A percentile compares a stretch with the other conserved stretches of the same genome.
These are phyloP conservation scores for Xerocomus minutiporus DNA, from an alignment of 1,284 basidiomycete species.

Conservation along the genomic window DNA sequence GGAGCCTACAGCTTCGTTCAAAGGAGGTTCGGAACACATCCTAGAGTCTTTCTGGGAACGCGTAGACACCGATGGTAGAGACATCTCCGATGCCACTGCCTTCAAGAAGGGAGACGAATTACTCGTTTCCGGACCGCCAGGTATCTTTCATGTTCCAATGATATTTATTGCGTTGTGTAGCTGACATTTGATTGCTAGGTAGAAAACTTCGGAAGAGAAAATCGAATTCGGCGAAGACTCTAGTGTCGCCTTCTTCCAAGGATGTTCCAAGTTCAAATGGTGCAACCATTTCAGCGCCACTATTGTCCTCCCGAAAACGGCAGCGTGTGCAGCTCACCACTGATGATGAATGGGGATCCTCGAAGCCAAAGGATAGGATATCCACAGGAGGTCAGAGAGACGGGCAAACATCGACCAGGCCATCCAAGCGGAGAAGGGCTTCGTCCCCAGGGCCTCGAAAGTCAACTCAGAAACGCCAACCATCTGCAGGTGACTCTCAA, in stretches of 20 bases:
- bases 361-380: constrained; percentile 9
- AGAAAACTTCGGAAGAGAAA: constrained; percentile 25
- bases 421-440: constrained; percentile 22
- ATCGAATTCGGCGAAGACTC: constrained; percentile 6
- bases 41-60: constrained; percentile 59
- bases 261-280: constrained; percentile 8
- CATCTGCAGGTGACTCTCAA: constrained; percentile 30
- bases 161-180: not conserved
- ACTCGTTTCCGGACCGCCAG: constrained; percentile 51
- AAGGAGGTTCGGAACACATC: constrained; percentile 51
- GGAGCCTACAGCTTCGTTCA: constrained; percentile 64
- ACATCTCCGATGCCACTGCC: constrained; percentile 41
- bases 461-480: constrained; percentile 13
- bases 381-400: constrained; percentile 14
- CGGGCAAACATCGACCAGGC: not conserved
- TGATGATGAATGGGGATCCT: constrained; percentile 8
- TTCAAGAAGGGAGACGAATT: constrained; percentile 57
- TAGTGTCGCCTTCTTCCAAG: constrained; percentile 5
- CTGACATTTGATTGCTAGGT: constrained; percentile 14
- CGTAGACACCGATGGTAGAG: constrained; percentile 46
- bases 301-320: constrained; percentile 24
- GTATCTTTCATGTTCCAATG: constrained; percentile 33
- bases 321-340: constrained; percentile 9
- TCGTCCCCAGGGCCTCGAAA: constrained; percentile 29
- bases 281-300: constrained; percentile 20